Conservation (phyloP, 2,329 filamentous ascomycete genomes). For the Teratosphaeria zuluensis region DNA sequence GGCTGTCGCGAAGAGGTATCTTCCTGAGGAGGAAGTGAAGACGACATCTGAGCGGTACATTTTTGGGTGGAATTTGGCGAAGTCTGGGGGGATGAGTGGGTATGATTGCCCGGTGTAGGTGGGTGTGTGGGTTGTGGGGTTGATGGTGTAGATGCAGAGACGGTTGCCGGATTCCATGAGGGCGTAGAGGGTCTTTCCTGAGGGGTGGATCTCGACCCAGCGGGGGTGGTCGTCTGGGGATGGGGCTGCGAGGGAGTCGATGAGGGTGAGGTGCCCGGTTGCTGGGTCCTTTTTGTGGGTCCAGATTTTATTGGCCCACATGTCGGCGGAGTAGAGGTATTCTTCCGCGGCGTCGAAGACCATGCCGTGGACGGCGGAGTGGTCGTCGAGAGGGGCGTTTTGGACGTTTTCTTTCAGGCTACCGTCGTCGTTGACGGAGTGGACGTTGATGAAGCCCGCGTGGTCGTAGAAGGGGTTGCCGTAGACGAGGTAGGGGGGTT, state of each 20-base stretch:
- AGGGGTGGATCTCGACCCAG: conserved; percentile 78
- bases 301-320: conserved; percentile 74
- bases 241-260: conserved; percentile 65
- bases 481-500: conserved; percentile 73
- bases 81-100: conserved; percentile 70
- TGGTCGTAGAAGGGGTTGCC: conserved; percentile 85
- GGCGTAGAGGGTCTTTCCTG: conserved; percentile 69
- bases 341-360: conserved; percentile 65
- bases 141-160: conserved; percentile 71
- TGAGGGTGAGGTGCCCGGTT: conserved; percentile 54
- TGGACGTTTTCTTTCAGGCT: conserved; percentile 56
- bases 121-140: conserved; percentile 61
- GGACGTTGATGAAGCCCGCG: conserved; percentile 72
- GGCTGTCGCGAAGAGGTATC: conserved; percentile 77
- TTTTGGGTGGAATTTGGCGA: conserved; percentile 42
- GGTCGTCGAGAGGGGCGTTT: conserved; percentile 60
- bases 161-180: conserved; percentile 87
- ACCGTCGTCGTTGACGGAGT: conserved; percentile 49
- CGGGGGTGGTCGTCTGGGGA: conserved; percentile 66
- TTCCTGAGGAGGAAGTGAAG: conserved; percentile 56
- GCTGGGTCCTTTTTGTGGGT: conserved; percentile 61
- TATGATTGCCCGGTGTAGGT: conserved; percentile 68
- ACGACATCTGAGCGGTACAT: conserved; percentile 85
- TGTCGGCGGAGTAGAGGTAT: conserved; percentile 70
- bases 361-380: conserved; percentile 72